Base-by-base conservation (phyloP, 1,284 basidiomycete genomes). In the Mycena sp. region DNA sequence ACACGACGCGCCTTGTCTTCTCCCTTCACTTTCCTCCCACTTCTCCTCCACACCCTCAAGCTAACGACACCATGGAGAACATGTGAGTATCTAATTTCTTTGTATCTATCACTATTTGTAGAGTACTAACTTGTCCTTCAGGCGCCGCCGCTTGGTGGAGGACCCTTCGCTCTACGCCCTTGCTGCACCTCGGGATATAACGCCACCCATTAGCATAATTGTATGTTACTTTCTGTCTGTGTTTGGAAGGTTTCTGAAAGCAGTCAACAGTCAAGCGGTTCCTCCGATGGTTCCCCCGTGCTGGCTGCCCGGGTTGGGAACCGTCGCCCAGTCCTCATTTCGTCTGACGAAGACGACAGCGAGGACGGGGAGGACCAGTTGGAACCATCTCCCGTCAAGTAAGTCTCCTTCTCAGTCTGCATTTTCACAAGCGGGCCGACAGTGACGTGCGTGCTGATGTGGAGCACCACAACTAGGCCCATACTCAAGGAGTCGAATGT, bases 91-190 rank as follows among this genome's bases (percentile, higher is more conserved):
- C n/a, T n/a, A n/a, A n/a, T n/a, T n/a, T n/a, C n/a, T n/a, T n/a
- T n/a, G n/a, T n/a, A n/a, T n/a, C n/a, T n/a, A n/a, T n/a, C n/a
- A n/a, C n/a, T n/a, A n/a, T n/a, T n/a, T n/a, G n/a, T n/a, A n/a
- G n/a, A n/a, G n/a, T n/a, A n/a, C n/a, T n/a, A n/a, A n/a, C n/a
- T n/a, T n/a, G n/a, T n/a, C n/a, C n/a, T 23, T 35, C n/a, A 67
- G 65, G 4, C 65, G 65, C 37, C 65, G 65, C 23, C 55, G 62
- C 52, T 25, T 67, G 28, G 59, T 55, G n/a, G 58, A 64, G 45
- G 56, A 67, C 23, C 28, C 61, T 1, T 16, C 44, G 7, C 28
- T 67, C 1, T 67, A 64, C 38, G n/a, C 49, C 62, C 16, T 61
- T 51, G 14, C 41, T 52, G 49, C 17, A 16, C 43, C 32, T 50